These are phyloP conservation scores for Plectranthus barbatus DNA, from an alignment of 257 asterid genomes.

Conservation along the genomic window DNA sequence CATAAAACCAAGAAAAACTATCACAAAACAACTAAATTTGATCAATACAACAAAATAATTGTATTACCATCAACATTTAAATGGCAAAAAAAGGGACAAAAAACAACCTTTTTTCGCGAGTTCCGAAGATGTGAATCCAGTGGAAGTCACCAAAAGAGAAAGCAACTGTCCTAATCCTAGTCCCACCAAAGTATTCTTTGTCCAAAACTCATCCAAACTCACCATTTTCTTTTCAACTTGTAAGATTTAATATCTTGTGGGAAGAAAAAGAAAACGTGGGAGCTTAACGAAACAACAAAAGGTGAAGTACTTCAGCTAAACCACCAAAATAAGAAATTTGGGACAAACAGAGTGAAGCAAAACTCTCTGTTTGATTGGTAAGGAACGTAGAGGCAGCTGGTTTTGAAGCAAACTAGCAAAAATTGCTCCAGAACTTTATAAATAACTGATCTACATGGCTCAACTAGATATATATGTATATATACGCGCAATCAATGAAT, in stretches of 20 bases:
- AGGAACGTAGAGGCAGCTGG: neutral
- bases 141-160: conserved; percentile 79
- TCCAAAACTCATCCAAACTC: conserved; percentile 35
- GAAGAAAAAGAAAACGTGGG: neutral
- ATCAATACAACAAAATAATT: neutral
- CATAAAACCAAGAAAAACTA: neutral
- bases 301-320: neutral
- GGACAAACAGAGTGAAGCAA: neutral
- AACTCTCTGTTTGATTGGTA: neutral
- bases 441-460: neutral
- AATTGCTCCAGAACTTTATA: neutral
- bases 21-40: neutral
- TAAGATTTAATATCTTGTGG: neutral
- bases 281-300: neutral
- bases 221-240: conserved; percentile 25
- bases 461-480: neutral
- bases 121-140: conserved; percentile 91
- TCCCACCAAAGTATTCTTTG: conserved; percentile 54
- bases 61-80: neutral
- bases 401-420: conserved; percentile 2
- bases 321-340: neutral
- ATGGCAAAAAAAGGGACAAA: neutral
- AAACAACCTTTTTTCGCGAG: conserved; percentile 61
- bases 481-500: neutral
- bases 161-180: conserved; percentile 78